Percentiles rank a stretch among this genome's conserved stretches.
These are phyloP conservation scores for Termitomyces bulborhizus DNA, from an alignment of 768 basidiomycete genomes.

Conservation along the genomic window DNA sequence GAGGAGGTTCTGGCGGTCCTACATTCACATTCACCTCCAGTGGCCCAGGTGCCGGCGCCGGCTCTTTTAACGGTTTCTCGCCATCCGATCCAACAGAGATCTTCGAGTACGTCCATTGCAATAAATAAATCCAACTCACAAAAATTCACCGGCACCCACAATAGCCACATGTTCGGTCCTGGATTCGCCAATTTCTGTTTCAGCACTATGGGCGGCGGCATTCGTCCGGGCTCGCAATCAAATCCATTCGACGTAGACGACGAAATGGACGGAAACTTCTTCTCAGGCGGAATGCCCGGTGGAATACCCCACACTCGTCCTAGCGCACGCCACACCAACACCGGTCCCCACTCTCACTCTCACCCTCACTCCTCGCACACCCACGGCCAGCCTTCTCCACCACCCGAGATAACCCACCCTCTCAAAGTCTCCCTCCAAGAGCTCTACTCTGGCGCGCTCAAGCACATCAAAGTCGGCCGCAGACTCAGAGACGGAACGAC, in stretches of 20 bases:
- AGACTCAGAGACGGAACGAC: slow-evolving; percentile 62
- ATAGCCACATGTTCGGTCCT: slow-evolving; percentile 52
- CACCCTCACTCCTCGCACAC: neutral
- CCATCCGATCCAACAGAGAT: slow-evolving; percentile 83
- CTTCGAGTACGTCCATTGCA: slow-evolving; percentile 62
- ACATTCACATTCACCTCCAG: slow-evolving; percentile 52
- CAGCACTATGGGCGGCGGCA: slow-evolving; percentile 24
- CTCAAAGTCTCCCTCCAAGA: slow-evolving; percentile 84
- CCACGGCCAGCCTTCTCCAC: slow-evolving; percentile 1
- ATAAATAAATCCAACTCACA: no score
- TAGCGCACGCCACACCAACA: slow-evolving; percentile 12
- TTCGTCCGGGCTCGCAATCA: slow-evolving; percentile 19
- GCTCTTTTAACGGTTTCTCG: slow-evolving; percentile 43
- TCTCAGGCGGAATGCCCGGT: slow-evolving; percentile 38
- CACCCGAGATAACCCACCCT: slow-evolving; percentile 69
- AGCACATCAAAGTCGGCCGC: slow-evolving; percentile 84
- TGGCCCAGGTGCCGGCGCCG: slow-evolving; percentile 38
- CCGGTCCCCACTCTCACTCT: slow-evolving; percentile 1
- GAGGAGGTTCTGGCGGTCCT: slow-evolving; percentile 34
- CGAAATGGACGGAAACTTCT: slow-evolving; percentile 38
- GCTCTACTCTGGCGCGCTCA: slow-evolving; percentile 77
- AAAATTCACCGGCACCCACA: no score
- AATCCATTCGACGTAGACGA: slow-evolving; percentile 38
- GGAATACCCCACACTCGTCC: slow-evolving; percentile 45
- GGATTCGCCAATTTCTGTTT: neutral